phyloP scores from a whole-genome alignment of 306 rosid genomes.

The Begonia masoniana region DNA sequence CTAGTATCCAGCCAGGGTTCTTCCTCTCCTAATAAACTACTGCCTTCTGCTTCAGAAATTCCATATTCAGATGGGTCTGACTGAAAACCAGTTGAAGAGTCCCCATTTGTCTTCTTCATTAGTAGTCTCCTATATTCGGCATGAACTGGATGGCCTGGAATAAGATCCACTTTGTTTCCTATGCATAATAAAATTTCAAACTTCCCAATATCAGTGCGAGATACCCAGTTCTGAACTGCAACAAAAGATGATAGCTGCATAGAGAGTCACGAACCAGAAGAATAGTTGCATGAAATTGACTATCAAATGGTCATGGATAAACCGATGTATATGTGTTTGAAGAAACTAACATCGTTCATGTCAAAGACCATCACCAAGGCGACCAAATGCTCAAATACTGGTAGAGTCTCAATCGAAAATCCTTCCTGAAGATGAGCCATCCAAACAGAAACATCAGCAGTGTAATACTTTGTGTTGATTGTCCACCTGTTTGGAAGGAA shows the following conservation, averaged over 20 bases:
- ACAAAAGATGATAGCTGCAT: slow-evolving; percentile 54
- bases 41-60: slow-evolving; percentile 71
- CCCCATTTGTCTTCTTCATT: slow-evolving; percentile 36
- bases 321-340: neutral
- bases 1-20: slow-evolving; percentile 38
- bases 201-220: slow-evolving; percentile 46
- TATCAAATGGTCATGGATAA: neutral
- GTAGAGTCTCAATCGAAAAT: slow-evolving; percentile 34
- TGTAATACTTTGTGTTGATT: slow-evolving; percentile 62
- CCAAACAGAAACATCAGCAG: slow-evolving; percentile 70
- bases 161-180: slow-evolving; percentile 82
- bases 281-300: slow-evolving; percentile 3
- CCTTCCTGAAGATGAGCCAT: slow-evolving; percentile 57
- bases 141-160: slow-evolving; percentile 74
- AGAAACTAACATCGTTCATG: slow-evolving; percentile 54
- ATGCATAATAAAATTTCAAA: slow-evolving; percentile 70
- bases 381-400: slow-evolving; percentile 32
- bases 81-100: slow-evolving; percentile 23
- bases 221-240: slow-evolving; percentile 57
- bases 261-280: slow-evolving; percentile 5
- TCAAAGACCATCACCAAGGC: slow-evolving; percentile 84
- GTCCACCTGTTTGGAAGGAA: slow-evolving; percentile 45
- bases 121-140: slow-evolving; percentile 53
- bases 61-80: slow-evolving; percentile 44
- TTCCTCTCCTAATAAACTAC: slow-evolving; percentile 55